These are phyloP conservation scores for Hibiscus syriacus DNA, from an alignment of 345 rosid species.

Conservation along the genomic window DNA sequence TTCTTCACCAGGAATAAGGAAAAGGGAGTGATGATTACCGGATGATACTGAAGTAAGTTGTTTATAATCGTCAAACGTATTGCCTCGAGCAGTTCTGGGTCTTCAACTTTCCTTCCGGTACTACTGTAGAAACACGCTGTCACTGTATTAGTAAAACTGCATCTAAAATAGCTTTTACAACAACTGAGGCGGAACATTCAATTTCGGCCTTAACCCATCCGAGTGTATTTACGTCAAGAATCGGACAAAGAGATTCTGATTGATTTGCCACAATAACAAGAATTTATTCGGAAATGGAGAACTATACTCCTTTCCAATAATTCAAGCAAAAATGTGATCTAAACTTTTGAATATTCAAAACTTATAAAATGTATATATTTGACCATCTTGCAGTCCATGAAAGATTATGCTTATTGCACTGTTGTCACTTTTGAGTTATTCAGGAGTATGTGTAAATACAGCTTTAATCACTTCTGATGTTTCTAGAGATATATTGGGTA, in stretches of 20 bases:
- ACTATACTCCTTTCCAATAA: not conserved
- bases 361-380: not conserved
- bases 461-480: not conserved
- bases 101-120: constrained; percentile 92
- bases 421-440: not conserved
- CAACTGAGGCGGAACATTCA: not conserved
- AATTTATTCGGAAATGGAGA: not conserved
- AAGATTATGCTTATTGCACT: not conserved
- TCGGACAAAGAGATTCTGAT: not conserved
- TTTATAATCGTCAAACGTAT: too few species aligned
- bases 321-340: not conserved
- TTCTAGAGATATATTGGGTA: not conserved
- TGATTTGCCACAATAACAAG: not conserved
- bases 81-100: too few species aligned
- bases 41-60: constrained; percentile 86
- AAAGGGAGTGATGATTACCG: constrained; percentile 41
- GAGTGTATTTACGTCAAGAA: not conserved
- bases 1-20: not conserved
- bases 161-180: not conserved
- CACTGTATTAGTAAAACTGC: constrained; percentile 1
- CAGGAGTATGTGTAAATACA: not conserved
- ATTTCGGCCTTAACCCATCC: not conserved
- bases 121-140: constrained; percentile 40
- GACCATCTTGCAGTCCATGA: not conserved
- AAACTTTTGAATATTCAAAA: constrained; percentile 18